Conservation (phyloP, 345 rosid genomes). For the Acer negundo region DNA sequence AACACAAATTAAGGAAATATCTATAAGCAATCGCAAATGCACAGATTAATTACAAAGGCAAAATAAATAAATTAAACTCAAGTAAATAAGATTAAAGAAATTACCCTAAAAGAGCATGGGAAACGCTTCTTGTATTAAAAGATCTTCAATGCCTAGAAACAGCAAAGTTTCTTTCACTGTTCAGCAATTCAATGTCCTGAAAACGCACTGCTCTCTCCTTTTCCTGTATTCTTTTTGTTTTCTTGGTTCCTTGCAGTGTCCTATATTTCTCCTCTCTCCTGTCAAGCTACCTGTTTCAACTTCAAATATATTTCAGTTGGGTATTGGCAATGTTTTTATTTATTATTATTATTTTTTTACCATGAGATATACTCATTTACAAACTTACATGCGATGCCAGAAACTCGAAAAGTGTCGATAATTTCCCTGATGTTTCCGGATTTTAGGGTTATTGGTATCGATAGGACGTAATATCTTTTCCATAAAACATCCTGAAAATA, state of each 20-base stretch:
- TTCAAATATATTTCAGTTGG: not conserved
- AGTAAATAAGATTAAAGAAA: not conserved
- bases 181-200: not conserved
- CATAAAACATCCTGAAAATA: too few species aligned
- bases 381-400: too few species aligned
- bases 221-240: not conserved
- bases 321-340: too few species aligned
- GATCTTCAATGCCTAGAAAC: not conserved
- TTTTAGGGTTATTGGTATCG: too few species aligned
- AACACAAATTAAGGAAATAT: not conserved
- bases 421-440: too few species aligned
- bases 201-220: not conserved
- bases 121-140: not conserved
- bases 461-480: too few species aligned
- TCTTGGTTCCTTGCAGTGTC: not conserved
- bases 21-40: not conserved
- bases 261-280: not conserved
- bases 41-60: not conserved
- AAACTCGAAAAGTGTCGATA: too few species aligned
- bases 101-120: not conserved
- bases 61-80: not conserved
- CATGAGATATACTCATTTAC: too few species aligned
- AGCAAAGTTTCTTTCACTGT: not conserved
- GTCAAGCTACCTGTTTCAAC: conserved; percentile 1
- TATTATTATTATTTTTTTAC: too few species aligned